These are phyloP conservation scores for Diplodia corticola DNA, from an alignment of 2,329 filamentous ascomycete species.

Conservation along the genomic window DNA sequence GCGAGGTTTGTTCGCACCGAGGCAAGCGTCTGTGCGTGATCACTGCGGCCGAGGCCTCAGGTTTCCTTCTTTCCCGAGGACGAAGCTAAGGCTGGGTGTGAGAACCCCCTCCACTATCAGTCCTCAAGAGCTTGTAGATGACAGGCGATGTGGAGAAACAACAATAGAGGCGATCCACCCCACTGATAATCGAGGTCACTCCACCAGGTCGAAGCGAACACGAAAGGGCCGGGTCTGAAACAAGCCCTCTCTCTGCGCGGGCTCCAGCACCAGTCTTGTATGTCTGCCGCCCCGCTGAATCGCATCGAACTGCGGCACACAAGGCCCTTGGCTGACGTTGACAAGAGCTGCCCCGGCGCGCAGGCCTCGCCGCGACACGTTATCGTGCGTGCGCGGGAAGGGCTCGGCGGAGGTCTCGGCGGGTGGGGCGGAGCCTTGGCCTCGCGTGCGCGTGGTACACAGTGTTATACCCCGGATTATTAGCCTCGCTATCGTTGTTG, in stretches of 20 bases:
- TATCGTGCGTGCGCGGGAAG: not conserved
- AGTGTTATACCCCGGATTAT: not conserved
- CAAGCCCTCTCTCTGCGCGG: constrained; percentile 5
- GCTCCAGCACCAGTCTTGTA: constrained; percentile 6
- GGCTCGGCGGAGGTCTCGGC: constrained; percentile 23
- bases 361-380: not conserved
- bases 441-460: not conserved
- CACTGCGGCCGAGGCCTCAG: not conserved
- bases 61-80: not conserved
- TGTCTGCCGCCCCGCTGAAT: not conserved
- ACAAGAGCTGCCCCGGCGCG: not conserved
- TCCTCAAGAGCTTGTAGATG: not conserved
- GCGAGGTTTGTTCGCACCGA: not conserved
- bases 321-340: constrained; percentile 6
- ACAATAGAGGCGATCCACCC: not conserved
- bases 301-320: not conserved
- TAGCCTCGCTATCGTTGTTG: not conserved
- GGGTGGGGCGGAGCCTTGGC: constrained; percentile 13
- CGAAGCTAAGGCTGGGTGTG: not conserved
- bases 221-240: not conserved
- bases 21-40: not conserved
- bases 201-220: not conserved
- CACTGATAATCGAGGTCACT: not conserved
- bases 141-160: not conserved
- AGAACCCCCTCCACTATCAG: not conserved